These are phyloP conservation scores for Aspergillus bertholletiae DNA, from an alignment of 495 filamentous ascomycete species.

Conservation along the genomic window DNA sequence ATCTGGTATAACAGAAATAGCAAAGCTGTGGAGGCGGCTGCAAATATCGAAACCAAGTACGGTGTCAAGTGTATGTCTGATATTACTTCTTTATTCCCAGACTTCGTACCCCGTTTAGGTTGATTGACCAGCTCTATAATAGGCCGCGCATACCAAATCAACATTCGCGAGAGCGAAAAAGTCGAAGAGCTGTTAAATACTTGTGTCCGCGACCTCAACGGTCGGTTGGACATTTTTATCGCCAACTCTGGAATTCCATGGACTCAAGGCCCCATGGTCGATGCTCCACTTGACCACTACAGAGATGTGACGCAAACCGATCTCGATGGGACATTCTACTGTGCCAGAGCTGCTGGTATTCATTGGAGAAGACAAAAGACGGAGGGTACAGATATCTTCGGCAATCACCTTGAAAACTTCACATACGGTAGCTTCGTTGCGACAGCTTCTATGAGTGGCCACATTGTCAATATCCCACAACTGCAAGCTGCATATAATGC, in stretches of 20 bases:
- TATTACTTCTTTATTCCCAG: no score
- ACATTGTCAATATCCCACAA: constrained; percentile 79
- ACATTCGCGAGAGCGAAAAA: constrained; percentile 50
- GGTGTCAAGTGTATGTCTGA: constrained; percentile 66
- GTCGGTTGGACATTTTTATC: constrained; percentile 40
- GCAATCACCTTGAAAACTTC: constrained; percentile 57
- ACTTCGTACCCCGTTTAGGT: background rate
- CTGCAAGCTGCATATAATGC: constrained; percentile 79
- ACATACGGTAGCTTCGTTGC: constrained; percentile 63
- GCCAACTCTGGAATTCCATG: constrained; percentile 65
- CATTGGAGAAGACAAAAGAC: constrained; percentile 32
- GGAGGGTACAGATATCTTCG: constrained; percentile 56
- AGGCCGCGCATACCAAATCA: constrained; percentile 66
- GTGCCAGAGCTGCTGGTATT: constrained; percentile 58
- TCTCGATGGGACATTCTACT: constrained; percentile 72
- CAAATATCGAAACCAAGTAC: constrained; percentile 61
- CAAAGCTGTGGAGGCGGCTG: constrained; percentile 59
- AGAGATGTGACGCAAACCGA: constrained; percentile 63
- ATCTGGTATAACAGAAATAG: constrained; percentile 77
- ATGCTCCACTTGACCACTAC: constrained; percentile 59
- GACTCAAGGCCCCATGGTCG: constrained; percentile 57
- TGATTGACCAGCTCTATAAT: background rate
- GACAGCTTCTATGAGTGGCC: constrained; percentile 71
- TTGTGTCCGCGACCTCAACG: constrained; percentile 57
- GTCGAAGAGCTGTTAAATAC: constrained; percentile 50